phyloP scores from a whole-genome alignment of 257 asterid species.

The Solanum medicagineum region DNA sequence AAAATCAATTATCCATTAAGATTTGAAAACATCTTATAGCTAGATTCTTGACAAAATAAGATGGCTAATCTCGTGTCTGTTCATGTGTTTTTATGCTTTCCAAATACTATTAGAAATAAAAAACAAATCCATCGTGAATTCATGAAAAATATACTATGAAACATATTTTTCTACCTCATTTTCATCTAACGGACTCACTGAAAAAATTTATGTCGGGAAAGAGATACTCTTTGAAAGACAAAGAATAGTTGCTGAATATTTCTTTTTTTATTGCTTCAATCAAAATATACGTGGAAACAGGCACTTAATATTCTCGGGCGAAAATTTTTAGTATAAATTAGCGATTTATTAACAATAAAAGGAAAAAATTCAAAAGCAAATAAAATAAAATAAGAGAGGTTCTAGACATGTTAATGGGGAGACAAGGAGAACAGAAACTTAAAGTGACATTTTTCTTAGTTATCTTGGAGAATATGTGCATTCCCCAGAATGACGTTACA shows the following conservation, averaged over 20 bases:
- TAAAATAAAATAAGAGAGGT: not conserved
- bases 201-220: no score
- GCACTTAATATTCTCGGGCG: no score
- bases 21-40: not conserved
- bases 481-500: slow-evolving; percentile 3
- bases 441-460: not conserved
- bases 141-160: no score
- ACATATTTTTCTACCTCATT: no score
- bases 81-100: not conserved
- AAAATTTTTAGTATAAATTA: no score
- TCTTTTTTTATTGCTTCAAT: no score
- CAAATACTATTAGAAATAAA: not conserved
- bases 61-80: not conserved
- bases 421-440: not conserved
- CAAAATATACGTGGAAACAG: no score
- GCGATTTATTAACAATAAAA: no score
- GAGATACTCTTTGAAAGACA: no score
- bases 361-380: not conserved
- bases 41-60: not conserved
- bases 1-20: not conserved
- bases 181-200: no score
- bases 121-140: no score
- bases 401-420: not conserved
- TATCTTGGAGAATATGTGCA: slow-evolving; percentile 11
- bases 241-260: no score